phyloP scores from a whole-genome alignment of 2,329 filamentous ascomycete genomes.

The Dothiorella sarmentorum region DNA sequence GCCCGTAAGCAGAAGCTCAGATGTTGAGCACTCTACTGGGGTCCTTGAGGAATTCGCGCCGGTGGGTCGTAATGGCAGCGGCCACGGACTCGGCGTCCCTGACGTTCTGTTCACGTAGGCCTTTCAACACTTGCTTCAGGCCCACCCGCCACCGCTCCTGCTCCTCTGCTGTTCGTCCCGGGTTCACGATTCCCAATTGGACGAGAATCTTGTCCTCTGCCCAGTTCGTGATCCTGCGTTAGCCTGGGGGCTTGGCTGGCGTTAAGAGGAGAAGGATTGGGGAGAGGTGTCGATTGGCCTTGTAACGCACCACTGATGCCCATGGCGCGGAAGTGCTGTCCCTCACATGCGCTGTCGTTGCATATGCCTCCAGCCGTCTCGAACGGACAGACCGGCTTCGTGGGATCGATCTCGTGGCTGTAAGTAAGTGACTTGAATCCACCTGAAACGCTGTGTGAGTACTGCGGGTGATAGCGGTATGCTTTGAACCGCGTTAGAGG shows the following conservation, averaged over 20 bases:
- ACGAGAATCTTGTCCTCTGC: conserved; percentile 71
- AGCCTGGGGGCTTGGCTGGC: conserved; percentile 30
- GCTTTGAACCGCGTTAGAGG: conserved; percentile 78
- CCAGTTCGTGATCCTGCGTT: conserved; percentile 29
- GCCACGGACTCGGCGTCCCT: conserved; percentile 40
- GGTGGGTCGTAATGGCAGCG: conserved; percentile 37
- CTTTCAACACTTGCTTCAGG: conserved; percentile 36
- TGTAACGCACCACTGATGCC: conserved; percentile 68
- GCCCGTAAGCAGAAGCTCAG: not conserved
- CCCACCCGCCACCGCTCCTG: conserved; percentile 48
- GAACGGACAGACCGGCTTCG: conserved; percentile 70
- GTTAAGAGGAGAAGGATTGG: conserved; percentile 13
- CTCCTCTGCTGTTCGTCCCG: conserved; percentile 59
- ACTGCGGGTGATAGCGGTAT: conserved; percentile 85
- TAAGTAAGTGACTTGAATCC: conserved; percentile 90
- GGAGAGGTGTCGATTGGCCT: conserved; percentile 13
- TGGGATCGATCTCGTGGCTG: conserved; percentile 81
- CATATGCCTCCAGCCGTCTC: conserved; percentile 70
- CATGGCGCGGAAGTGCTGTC: conserved; percentile 77
- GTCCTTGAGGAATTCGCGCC: conserved; percentile 40
- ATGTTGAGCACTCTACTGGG: conserved; percentile 39
- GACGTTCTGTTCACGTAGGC: conserved; percentile 35
- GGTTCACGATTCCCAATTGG: conserved; percentile 63
- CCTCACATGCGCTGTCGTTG: conserved; percentile 69
- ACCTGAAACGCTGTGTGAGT: conserved; percentile 63